Conservation (phyloP, 805 yeast genomes). For the Lachancea mirantina region DNA sequence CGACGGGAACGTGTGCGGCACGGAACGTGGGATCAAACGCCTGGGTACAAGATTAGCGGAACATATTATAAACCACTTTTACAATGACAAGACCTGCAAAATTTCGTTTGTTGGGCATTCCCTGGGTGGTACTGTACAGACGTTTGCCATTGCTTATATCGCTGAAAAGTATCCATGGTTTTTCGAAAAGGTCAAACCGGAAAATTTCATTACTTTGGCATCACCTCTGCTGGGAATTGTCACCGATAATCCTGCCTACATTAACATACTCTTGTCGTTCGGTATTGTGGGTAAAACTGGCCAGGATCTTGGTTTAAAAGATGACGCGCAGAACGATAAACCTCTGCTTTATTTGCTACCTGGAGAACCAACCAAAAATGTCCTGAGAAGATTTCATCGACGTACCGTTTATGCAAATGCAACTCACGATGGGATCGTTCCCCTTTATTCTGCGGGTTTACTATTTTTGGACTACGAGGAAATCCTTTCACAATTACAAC, state of each 20-base stretch:
- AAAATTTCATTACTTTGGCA: slow-evolving; percentile 66
- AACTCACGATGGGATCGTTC: slow-evolving; percentile 75
- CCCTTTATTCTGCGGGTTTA: slow-evolving; percentile 64
- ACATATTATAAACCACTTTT: slow-evolving; percentile 43
- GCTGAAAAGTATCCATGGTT: slow-evolving; percentile 63
- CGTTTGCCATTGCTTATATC: slow-evolving; percentile 70
- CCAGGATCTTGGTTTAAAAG: slow-evolving; percentile 59
- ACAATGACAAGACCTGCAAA: slow-evolving; percentile 38
- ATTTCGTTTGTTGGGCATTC: slow-evolving; percentile 78
- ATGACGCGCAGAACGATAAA: slow-evolving; percentile 34
- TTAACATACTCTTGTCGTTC: slow-evolving; percentile 58
- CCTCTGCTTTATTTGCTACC: slow-evolving; percentile 61
- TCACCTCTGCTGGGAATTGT: slow-evolving; percentile 71
- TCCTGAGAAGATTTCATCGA: slow-evolving; percentile 49
- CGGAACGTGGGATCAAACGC: slow-evolving; percentile 72
- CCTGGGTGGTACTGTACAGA: slow-evolving; percentile 69
- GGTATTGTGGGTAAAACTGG: slow-evolving; percentile 81
- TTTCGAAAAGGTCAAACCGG: slow-evolving; percentile 50
- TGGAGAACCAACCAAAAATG: slow-evolving; percentile 56
- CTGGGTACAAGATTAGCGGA: slow-evolving; percentile 68
- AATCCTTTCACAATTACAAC: slow-evolving; percentile 24
- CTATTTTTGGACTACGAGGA: slow-evolving; percentile 63
- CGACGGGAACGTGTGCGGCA: slow-evolving; percentile 64
- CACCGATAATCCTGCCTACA: slow-evolving; percentile 70
- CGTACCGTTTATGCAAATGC: slow-evolving; percentile 73